phyloP scores from a whole-genome alignment of 1,284 basidiomycete genomes.

The Clitocybe nebularis region DNA sequence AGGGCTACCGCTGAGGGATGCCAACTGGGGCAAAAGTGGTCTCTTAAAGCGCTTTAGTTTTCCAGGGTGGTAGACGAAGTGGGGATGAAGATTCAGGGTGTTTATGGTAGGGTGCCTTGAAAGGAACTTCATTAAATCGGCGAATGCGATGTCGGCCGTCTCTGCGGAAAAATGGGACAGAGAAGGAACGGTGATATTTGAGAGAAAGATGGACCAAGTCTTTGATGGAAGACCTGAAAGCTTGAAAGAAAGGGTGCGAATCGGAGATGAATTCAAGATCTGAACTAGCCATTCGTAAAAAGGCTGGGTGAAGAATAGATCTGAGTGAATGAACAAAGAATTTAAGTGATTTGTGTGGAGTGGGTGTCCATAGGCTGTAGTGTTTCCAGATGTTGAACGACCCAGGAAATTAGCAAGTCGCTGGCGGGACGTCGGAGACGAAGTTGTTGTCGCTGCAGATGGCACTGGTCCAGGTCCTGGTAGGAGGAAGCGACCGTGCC shows the following conservation, averaged over 20 bases:
- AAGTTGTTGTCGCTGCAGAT: background rate
- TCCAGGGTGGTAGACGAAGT: constrained; percentile 10
- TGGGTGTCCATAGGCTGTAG: background rate
- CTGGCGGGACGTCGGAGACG: constrained; percentile 2
- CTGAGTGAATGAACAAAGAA: constrained; percentile 14
- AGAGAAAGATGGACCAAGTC: constrained; percentile 15
- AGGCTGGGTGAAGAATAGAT: constrained; percentile 16
- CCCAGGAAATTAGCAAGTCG: too few relatives aligned
- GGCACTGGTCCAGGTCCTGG: constrained; percentile 5
- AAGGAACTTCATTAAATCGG: constrained; percentile 17
- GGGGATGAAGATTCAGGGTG: constrained; percentile 16
- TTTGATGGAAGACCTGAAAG: constrained; percentile 13
- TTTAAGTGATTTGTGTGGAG: constrained; percentile 7
- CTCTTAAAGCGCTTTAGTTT: constrained; percentile 7
- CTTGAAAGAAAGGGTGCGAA: constrained; percentile 18
- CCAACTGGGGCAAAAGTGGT: constrained; percentile 11
- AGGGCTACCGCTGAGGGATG: constrained; percentile 15
- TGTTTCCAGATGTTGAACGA: constrained; percentile 2
- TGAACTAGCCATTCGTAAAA: constrained; percentile 20
- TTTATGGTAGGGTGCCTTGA: constrained; percentile 17
- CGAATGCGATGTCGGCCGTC: constrained; percentile 15
- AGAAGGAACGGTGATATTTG: constrained; percentile 15
- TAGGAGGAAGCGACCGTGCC: constrained; percentile 15
- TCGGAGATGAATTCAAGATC: constrained; percentile 13
- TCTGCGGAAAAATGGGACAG: constrained; percentile 16